Evolutionary conservation across 306 rosid species (phyloP).

Genomic region (Cotoneaster glaucophyllus): DNA sequence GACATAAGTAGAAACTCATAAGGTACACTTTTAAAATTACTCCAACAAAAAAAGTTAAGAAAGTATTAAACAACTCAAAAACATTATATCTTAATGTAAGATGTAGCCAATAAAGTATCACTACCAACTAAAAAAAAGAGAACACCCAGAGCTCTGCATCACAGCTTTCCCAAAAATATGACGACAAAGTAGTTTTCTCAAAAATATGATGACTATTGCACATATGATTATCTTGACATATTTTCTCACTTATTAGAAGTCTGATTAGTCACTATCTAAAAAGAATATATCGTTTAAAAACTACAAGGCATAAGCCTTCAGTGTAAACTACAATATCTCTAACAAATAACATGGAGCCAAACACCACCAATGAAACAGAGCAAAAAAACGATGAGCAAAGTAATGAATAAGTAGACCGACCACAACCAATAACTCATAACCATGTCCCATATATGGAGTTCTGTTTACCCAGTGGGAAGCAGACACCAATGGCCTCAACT

Average conservation of each 20-base stretch:
- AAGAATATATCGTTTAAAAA: not conserved
- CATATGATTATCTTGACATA: not conserved
- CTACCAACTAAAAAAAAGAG: not conserved
- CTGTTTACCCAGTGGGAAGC: not conserved
- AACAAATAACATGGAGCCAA: not conserved
- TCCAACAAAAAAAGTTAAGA: not conserved
- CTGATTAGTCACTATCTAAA: not conserved
- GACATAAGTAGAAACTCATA: constrained; percentile 14
- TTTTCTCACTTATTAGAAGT: not conserved
- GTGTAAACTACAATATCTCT: not conserved
- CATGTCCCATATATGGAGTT: not conserved
- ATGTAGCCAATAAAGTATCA: not conserved
- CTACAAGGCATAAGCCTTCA: not conserved
- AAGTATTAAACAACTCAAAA: not conserved
- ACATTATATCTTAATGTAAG: not conserved
- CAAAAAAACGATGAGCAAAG: not conserved
- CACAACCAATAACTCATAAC: not conserved
- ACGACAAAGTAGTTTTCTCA: no score
- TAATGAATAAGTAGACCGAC: not conserved
- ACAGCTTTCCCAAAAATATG: not conserved
- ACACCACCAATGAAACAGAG: not conserved
- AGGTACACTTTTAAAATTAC: not conserved
- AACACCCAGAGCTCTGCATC: not conserved
- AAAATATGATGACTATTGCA: not conserved
- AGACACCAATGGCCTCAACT: constrained; percentile 6